Conservation (phyloP, 1,284 basidiomycete genomes). For the Anthracocystis setariae region DNA sequence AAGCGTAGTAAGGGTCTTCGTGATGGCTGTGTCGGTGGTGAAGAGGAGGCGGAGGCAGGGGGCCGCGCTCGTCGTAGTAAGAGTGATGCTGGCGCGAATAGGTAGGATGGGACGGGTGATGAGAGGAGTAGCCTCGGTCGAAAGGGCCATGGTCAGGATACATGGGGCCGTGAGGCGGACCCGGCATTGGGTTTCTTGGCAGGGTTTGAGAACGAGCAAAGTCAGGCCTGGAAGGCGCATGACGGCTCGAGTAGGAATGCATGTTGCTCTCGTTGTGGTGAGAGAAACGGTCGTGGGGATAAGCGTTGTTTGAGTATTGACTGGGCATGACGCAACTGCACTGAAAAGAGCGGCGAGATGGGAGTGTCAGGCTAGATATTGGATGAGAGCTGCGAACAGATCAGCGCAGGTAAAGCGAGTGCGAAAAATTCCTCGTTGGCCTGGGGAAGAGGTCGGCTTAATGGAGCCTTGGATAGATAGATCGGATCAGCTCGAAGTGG, state of each 20-base stretch:
- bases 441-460: slow-evolving; percentile 21
- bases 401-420: not conserved
- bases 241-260: slow-evolving; percentile 22
- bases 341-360: not conserved
- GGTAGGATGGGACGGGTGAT: slow-evolving; percentile 29
- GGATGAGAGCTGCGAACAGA: not conserved
- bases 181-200: slow-evolving; percentile 30
- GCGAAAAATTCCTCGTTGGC: too few species aligned
- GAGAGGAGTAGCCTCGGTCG: slow-evolving; percentile 30
- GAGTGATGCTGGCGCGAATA: slow-evolving; percentile 42
- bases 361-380: not conserved
- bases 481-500: slow-evolving; percentile 9
- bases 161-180: slow-evolving; percentile 36
- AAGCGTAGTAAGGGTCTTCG: slow-evolving; percentile 28
- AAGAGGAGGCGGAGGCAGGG: slow-evolving; percentile 38
- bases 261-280: slow-evolving; percentile 23
- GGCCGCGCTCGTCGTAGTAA: slow-evolving; percentile 46
- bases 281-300: slow-evolving; percentile 27
- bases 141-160: slow-evolving; percentile 27
- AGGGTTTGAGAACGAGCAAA: slow-evolving; percentile 37
- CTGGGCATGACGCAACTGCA: slow-evolving; percentile 14
- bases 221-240: slow-evolving; percentile 26
- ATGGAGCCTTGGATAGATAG: slow-evolving; percentile 25
- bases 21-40: slow-evolving; percentile 30
- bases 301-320: slow-evolving; percentile 18